phyloP scores from a whole-genome alignment of 202 grass and related monocot genomes.

The Cymbopogon flexuosus region DNA sequence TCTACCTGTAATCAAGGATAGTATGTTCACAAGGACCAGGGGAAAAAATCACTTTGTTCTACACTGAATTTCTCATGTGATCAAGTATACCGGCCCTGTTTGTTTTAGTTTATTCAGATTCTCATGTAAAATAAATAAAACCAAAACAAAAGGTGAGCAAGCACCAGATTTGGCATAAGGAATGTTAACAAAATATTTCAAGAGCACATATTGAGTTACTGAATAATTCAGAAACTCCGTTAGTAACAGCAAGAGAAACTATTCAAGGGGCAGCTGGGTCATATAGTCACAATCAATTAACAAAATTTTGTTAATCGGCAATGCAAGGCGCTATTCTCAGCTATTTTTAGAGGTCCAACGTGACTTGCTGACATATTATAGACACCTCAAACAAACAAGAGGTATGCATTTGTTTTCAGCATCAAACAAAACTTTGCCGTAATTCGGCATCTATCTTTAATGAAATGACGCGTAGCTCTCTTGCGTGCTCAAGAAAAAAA shows the following conservation, averaged over 20 bases:
- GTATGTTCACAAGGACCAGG: not conserved
- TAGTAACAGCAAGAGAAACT: not conserved
- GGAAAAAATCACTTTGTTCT: not conserved
- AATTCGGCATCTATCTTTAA: no score
- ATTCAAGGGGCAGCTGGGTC: not conserved
- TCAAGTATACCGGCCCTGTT: no score
- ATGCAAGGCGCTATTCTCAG: not conserved
- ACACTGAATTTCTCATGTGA: slow-evolving; percentile 3
- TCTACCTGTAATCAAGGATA: slow-evolving; percentile 58
- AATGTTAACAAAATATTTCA: not conserved
- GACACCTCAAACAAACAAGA: not conserved
- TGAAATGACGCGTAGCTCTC: no score
- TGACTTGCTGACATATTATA: slow-evolving; percentile 14
- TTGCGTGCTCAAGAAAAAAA: slow-evolving; percentile 9
- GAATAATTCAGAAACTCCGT: not conserved
- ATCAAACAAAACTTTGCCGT: not conserved
- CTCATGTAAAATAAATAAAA: not conserved
- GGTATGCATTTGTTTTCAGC: slow-evolving; percentile 1
- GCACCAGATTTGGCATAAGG: not conserved
- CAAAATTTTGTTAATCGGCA: not conserved
- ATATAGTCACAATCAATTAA: not conserved
- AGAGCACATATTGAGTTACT: not conserved
- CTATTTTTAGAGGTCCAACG: not conserved
- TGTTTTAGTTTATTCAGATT: not conserved
- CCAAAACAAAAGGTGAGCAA: not conserved